phyloP scores from a whole-genome alignment of 75 land plant species.

The Picea glauca region DNA sequence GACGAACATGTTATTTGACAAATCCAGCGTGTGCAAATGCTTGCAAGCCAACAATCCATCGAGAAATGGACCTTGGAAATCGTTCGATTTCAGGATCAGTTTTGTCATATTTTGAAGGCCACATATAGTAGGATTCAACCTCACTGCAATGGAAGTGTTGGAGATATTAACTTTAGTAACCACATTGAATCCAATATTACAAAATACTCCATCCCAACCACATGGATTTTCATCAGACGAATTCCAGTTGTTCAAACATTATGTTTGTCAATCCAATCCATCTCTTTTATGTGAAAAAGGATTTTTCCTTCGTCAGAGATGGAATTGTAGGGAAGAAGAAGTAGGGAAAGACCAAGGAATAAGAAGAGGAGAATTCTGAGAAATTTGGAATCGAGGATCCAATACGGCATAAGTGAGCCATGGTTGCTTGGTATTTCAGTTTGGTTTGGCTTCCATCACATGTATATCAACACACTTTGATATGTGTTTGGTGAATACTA shows the following conservation, averaged over 20 bases:
- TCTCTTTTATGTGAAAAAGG: constrained; percentile 27
- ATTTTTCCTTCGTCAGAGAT: constrained; percentile 40
- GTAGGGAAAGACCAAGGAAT: neutral
- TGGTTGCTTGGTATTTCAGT: too few species aligned
- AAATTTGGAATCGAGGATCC: too few species aligned
- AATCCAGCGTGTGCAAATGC: constrained; percentile 33
- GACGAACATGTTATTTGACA: constrained; percentile 26
- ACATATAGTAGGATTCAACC: too few species aligned
- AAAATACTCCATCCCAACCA: constrained; percentile 63
- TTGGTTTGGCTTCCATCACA: too few species aligned
- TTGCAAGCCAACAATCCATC: constrained; percentile 13
- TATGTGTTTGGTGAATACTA: too few species aligned
- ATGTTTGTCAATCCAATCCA: constrained; percentile 27
- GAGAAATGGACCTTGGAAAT: constrained; percentile 51
- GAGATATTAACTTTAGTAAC: neutral
- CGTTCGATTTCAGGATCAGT: too few species aligned
- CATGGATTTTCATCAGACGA: constrained; percentile 51
- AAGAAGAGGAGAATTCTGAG: neutral
- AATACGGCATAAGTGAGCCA: too few species aligned
- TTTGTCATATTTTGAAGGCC: too few species aligned
- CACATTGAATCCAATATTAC: constrained; percentile 14
- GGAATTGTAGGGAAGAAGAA: neutral
- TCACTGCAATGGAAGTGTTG: neutral
- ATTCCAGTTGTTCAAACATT: constrained; percentile 33
- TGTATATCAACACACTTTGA: too few species aligned